phyloP scores from a whole-genome alignment of 2,329 filamentous ascomycete species.

The Claviceps sp. region DNA sequence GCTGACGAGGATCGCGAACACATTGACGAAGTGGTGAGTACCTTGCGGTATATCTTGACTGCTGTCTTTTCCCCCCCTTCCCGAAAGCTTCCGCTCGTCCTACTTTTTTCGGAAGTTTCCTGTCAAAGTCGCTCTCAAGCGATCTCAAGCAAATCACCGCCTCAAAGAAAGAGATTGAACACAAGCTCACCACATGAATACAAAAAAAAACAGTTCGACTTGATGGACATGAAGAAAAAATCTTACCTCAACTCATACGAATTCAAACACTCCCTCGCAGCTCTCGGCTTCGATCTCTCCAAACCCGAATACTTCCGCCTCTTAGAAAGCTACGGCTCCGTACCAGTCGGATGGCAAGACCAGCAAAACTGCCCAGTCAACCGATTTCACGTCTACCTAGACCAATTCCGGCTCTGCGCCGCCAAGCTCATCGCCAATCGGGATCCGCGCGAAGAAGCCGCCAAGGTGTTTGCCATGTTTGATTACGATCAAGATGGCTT shows the following conservation, averaged over 20 bases:
- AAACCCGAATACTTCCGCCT: conserved; percentile 74
- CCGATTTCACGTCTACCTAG: conserved; percentile 36
- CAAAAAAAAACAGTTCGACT: conserved; percentile 51
- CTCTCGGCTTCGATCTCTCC: conserved; percentile 81
- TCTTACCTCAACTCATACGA: conserved; percentile 93
- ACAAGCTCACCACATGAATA: neutral
- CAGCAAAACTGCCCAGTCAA: conserved; percentile 28
- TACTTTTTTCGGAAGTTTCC: neutral
- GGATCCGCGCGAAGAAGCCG: conserved; percentile 81
- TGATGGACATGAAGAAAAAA: conserved; percentile 96
- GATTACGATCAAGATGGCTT: conserved; percentile 85
- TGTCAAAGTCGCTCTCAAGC: conserved; percentile 6
- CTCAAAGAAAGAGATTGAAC: neutral
- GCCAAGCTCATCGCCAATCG: conserved; percentile 68
- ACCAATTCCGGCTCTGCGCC: conserved; percentile 53
- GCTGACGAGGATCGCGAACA: conserved; percentile 86
- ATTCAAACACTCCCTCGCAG: conserved; percentile 90
- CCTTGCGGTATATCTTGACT: neutral
- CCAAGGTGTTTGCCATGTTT: conserved; percentile 84
- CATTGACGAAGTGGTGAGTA: conserved; percentile 78
- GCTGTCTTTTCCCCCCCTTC: neutral
- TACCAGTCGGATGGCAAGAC: conserved; percentile 45
- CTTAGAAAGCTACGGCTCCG: conserved; percentile 67
- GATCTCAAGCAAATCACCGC: neutral
- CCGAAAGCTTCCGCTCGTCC: neutral